Percentiles rank a stretch among this genome's conserved stretches.
Evolutionary conservation across 139 green algal species (phyloP).

Genomic region (Haematococcus lacustris): DNA sequence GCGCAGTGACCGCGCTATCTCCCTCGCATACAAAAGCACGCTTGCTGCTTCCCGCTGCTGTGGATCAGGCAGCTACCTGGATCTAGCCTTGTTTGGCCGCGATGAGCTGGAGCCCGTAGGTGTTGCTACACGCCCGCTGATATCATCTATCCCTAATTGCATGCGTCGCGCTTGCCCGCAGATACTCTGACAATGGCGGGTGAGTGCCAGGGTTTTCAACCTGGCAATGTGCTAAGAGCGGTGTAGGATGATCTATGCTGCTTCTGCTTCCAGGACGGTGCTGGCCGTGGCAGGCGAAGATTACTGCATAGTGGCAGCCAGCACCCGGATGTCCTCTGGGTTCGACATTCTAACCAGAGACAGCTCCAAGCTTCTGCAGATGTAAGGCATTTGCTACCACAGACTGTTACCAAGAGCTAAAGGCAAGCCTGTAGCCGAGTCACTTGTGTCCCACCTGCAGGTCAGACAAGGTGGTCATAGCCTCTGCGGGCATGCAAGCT

Average conservation of each 20-base stretch:
- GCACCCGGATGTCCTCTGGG: constrained; percentile 90
- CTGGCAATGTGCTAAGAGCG: background rate
- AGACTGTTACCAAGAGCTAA: background rate
- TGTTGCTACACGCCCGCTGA: too few species aligned
- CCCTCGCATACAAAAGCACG: too few species aligned
- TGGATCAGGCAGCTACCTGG: background rate
- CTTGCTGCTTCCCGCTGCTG: too few species aligned
- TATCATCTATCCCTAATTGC: background rate
- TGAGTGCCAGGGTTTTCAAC: constrained; percentile 15
- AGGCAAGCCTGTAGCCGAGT: background rate
- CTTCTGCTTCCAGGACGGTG: constrained; percentile 62
- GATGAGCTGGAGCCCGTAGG: constrained; percentile 5
- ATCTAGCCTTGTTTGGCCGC: background rate
- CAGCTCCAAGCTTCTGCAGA: constrained; percentile 67
- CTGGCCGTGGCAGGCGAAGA: constrained; percentile 89
- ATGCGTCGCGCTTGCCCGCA: constrained; percentile 23
- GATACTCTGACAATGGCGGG: constrained; percentile 72
- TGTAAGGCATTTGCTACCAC: constrained; percentile 53
- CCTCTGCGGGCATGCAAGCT: constrained; percentile 84
- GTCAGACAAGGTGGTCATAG: constrained; percentile 76
- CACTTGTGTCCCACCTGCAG: constrained; percentile 1
- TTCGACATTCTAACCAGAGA: constrained; percentile 91
- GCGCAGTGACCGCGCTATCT: too few species aligned
- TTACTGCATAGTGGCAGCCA: constrained; percentile 92
- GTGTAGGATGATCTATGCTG: constrained; percentile 13